Conservation (phyloP, 2,329 filamentous ascomycete genomes). For the Penicillium freii region DNA sequence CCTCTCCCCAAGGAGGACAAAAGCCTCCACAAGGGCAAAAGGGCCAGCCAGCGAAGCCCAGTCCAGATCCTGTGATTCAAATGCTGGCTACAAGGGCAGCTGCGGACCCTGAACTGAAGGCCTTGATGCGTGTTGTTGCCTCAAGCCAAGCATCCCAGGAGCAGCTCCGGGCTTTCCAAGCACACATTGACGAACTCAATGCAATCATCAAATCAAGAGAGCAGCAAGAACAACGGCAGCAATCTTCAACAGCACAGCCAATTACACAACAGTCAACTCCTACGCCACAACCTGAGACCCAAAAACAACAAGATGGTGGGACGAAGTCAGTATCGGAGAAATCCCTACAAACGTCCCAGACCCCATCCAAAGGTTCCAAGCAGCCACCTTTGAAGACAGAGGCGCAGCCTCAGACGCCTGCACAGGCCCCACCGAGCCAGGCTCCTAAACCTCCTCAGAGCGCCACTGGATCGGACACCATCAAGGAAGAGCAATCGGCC, state of each 20-base stretch:
- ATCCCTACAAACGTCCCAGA: constrained; percentile 10
- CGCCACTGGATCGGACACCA: constrained; percentile 14
- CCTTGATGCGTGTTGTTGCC: constrained; percentile 52
- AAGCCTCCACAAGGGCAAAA: constrained; percentile 31
- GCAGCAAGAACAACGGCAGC: constrained; percentile 39
- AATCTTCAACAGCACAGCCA: constrained; percentile 16
- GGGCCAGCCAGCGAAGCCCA: constrained; percentile 43
- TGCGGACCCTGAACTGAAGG: constrained; percentile 49
- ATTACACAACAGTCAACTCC: constrained; percentile 11
- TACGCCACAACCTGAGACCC: constrained; percentile 24
- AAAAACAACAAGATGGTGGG: constrained; percentile 27
- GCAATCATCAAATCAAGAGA: constrained; percentile 48
- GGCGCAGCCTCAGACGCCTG: constrained; percentile 12
- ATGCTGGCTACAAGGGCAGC: constrained; percentile 53
- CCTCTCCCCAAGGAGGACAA: constrained; percentile 25
- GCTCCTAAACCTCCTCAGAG: constrained; percentile 10
- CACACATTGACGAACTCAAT: constrained; percentile 53
- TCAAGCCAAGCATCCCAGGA: constrained; percentile 50
- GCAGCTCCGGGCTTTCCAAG: constrained; percentile 50
- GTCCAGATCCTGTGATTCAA: constrained; percentile 52
- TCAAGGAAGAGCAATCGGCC: constrained; percentile 32
- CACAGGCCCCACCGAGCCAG: neutral
- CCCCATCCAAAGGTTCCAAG: constrained; percentile 15
- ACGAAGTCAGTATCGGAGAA: constrained; percentile 18
- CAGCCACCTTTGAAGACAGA: constrained; percentile 2